phyloP scores from a whole-genome alignment of 2,329 filamentous ascomycete genomes.

The Colletotrichum sp. region DNA sequence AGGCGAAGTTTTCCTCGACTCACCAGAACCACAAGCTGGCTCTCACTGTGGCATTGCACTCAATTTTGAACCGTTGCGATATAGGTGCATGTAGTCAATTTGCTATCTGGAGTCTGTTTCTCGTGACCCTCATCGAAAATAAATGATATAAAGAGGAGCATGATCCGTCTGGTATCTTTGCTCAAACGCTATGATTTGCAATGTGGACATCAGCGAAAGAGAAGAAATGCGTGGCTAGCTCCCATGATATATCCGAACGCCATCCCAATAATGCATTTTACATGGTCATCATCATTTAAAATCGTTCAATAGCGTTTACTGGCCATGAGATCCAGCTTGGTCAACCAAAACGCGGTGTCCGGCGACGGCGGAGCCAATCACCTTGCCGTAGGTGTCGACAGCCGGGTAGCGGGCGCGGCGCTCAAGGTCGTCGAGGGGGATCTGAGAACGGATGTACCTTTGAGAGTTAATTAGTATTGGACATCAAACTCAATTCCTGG shows the following conservation, averaged over 20 bases:
- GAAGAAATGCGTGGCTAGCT: background rate
- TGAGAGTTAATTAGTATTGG: background rate
- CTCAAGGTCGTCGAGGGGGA: constrained; percentile 82
- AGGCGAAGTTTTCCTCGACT: background rate
- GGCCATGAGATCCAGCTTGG: constrained; percentile 49
- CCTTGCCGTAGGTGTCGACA: constrained; percentile 61
- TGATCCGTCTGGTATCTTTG: background rate
- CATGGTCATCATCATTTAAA: constrained; percentile 9
- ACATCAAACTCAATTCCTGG: background rate
- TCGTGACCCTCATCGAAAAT: background rate
- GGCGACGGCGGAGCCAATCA: constrained; percentile 38
- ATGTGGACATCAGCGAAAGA: constrained; percentile 1
- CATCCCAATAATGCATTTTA: constrained; percentile 8
- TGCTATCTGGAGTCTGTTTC: background rate
- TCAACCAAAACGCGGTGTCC: constrained; percentile 36
- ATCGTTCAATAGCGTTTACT: constrained; percentile 31
- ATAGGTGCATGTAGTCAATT: background rate
- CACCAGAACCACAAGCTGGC: no score
- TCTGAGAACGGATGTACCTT: constrained; percentile 85
- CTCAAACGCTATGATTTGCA: background rate
- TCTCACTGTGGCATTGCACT: background rate
- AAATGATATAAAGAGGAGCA: background rate
- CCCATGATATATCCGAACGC: background rate
- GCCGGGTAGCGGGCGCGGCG: constrained; percentile 75
- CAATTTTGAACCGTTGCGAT: background rate